Base-by-base conservation (phyloP, 2,329 filamentous ascomycete genomes). In the Dendrostoma leiphaemia region DNA sequence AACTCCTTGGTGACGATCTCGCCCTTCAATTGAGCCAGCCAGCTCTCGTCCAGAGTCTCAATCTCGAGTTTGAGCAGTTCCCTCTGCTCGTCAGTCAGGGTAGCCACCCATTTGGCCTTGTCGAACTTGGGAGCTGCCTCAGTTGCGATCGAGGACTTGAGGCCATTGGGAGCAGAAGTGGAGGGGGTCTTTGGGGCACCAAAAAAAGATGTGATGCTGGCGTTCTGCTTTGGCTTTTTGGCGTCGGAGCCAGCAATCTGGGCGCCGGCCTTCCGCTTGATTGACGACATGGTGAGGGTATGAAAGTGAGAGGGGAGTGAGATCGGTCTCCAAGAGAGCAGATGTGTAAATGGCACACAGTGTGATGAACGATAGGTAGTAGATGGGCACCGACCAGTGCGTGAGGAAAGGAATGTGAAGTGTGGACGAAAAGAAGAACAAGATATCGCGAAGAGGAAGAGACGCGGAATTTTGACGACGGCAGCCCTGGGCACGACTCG, bases 131-230 rank as follows among this genome's bases (percentile, higher is more conserved):
- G 59, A 5, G 71, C 63, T 31, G 73, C 60, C 31, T 68, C 62
- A 13, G 62, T 60, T 40, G 49, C 54, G 31, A 28, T 51, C 19
- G 48, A 56, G 38, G 58, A 26, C 26, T 59, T 40, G 19, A 57
- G 57, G 24, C 41, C 48, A 24, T 31, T 37, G 28, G 34, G 26
- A 9, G 8, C 57, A 37, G 66, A 71, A 51, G 63, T 65, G 21
- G 66, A 65, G 10, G 67, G 62, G 15, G 74, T 63, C 67, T 88
- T 89, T 6, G 91, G 85, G 17, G 82, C 77, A 13, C 84, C 82
- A 65, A 99, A 97, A 79, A 97, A 97, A 15, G 91, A 89, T 26
- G 87, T 92, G 66, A 99, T 96, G 74, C 80, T 91, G 59, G 79
- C 84, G 65, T 94, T 88, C 50, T 81, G 76, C 71, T 87, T 91